Percentiles rank a stretch among this genome's conserved stretches.
These are phyloP conservation scores for Metarhizium rileyi DNA, from an alignment of 2,329 filamentous ascomycete species.

Conservation along the genomic window DNA sequence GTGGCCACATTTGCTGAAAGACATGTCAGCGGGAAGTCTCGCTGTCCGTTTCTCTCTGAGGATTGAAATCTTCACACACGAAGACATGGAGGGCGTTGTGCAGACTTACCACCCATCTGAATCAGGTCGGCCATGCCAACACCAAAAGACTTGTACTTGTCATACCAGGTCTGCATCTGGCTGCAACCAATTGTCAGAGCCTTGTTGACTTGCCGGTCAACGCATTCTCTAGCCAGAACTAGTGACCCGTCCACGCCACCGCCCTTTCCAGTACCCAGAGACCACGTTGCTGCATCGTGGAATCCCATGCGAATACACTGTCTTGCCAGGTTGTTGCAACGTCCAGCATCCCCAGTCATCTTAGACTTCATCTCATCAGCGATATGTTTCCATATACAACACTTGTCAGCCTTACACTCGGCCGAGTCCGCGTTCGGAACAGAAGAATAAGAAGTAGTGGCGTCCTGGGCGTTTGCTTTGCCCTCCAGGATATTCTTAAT, in stretches of 20 bases:
- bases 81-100: background rate
- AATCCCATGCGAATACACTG: conserved; percentile 33
- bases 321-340: conserved; percentile 31
- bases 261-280: conserved; percentile 4
- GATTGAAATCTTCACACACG: too few species aligned
- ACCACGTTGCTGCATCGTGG: conserved; percentile 34
- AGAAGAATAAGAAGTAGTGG: background rate
- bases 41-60: background rate
- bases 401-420: conserved; percentile 23
- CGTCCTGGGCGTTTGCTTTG: conserved; percentile 3
- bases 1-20: conserved; percentile 27
- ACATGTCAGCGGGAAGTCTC: background rate
- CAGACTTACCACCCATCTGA: conserved; percentile 34
- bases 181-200: conserved; percentile 33
- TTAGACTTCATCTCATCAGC: conserved; percentile 24
- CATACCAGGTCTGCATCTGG: conserved; percentile 26
- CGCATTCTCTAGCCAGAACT: conserved; percentile 27
- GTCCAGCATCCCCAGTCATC: conserved; percentile 23
- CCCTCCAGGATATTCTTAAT: conserved; percentile 25
- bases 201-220: conserved; percentile 29
- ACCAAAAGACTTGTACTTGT: conserved; percentile 26
- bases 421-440: conserved; percentile 3
- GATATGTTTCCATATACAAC: conserved; percentile 32
- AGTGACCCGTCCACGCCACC: conserved; percentile 36
- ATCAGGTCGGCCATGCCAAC: conserved; percentile 43